Evolutionary conservation across 116 monocot species (phyloP), one percentile per base, ranked within the genome.

Genomic region (Dioscorea cayenensis): DNA sequence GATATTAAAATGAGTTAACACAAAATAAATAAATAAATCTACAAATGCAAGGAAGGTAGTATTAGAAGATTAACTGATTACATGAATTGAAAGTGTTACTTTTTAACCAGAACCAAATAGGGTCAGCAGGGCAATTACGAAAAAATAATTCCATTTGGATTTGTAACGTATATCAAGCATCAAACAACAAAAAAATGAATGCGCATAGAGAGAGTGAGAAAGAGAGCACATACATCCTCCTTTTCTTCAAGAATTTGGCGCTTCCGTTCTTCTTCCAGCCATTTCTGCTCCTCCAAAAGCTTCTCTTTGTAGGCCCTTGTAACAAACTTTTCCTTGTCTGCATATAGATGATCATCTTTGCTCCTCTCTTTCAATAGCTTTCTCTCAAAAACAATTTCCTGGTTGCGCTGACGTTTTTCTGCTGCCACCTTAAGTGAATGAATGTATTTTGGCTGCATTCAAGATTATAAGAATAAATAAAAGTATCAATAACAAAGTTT

Each of bases 311-410:
- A 96, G 36, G 90, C 92, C 69, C 76, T 77, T 59, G 96, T 96
- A n/a, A 96, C 86, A 81, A 92, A 96, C 64, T 92, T 96, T 55
- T 92, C 92, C 75, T 96, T 96, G 67, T 88, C 88, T 16, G 75
- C 84, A 84, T 59, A 90, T 0, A 90, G 79, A 76, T 96, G 90
- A 65, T 96, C 96, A 17, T 96, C 96, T 72, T 96, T 92, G 77
- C 75, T 88, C 64, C 92, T 83, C 77, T 96, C 96, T 71, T 92
- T 96, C 29, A 84, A 64, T 29, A 92, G 65, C 71, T 88, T 92
- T 75, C 73, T 92, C 76, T 96, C 96, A 73, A 88, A 96, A 65
- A 92, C 70, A 61, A 92, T 73, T 77, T 96, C 92, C 58, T 88
- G 92, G 36, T 90, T 88, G 21, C 84, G 78, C 61, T 92, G 81